Evolutionary conservation across 495 filamentous ascomycete species (phyloP).

Genomic region (Ramalina peruviana): DNA sequence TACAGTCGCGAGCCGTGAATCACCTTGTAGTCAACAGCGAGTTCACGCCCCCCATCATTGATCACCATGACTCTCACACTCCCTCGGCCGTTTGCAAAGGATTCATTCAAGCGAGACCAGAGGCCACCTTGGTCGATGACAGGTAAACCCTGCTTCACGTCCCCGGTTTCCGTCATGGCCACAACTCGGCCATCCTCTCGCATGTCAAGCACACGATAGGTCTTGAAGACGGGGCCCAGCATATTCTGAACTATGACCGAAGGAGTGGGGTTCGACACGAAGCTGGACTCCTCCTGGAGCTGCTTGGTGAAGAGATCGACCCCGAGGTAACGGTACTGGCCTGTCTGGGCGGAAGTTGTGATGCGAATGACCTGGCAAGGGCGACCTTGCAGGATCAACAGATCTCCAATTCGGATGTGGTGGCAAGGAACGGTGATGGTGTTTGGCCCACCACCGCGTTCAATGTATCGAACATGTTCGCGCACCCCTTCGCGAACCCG

Average conservation of each 20-base stretch:
- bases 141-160: conserved; percentile 91
- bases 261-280: conserved; percentile 90
- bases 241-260: conserved; percentile 98
- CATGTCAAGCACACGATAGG: conserved; percentile 98
- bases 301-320: conserved; percentile 99
- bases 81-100: conserved; percentile 86
- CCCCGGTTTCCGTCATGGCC: conserved; percentile 76
- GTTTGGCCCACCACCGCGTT: conserved; percentile 47
- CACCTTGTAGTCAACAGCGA: conserved; percentile 98
- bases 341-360: conserved; percentile 93
- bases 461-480: conserved; percentile 38
- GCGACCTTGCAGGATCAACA: conserved; percentile 96
- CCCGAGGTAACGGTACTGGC: conserved; percentile 98
- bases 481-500: conserved; percentile 28
- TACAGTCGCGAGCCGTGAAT: conserved; percentile 68
- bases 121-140: conserved; percentile 89
- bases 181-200: conserved; percentile 71
- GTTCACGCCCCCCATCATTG: conserved; percentile 82
- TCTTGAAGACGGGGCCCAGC: conserved; percentile 99
- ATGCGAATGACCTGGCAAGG: conserved; percentile 99
- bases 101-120: conserved; percentile 63
- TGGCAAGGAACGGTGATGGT: conserved; percentile 98
- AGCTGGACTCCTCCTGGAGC: conserved; percentile 96
- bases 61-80: conserved; percentile 91
- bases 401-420: conserved; percentile 96